Base-by-base conservation (phyloP, 2,329 filamentous ascomycete species). In the Arthrobotrys entomopaga region DNA sequence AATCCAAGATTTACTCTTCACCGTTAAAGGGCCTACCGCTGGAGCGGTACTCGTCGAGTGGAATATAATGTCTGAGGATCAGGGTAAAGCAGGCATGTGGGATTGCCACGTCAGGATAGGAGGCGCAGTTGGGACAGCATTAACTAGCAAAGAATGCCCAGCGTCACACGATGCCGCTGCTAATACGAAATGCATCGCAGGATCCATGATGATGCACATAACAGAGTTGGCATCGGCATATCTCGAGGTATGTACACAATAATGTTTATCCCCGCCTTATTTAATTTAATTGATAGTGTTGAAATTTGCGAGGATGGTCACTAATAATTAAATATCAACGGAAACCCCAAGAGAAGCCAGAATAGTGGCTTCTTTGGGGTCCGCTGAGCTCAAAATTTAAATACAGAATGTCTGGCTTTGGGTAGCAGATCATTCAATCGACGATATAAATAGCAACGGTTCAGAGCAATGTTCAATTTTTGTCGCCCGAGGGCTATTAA, bases 11-110 rank as follows among this genome's bases (percentile, higher is more conserved):
- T 87, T 90, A 78, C 86, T 93, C 53, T 83, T 93, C 8, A 88
- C 87, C 58, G 91, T 88, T 0, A 84, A 87, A 66, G 90, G 90
- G 0, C 81, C 87, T 26, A 84, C 87, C 3, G 84, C 87, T 0
- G 90, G 90, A 2, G 90, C 90, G 0, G 83, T 89, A 4, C 82
- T 92, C 2, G 87, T 92, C 64, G 85, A 92, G 79, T 92, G 88
- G 84, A 92, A 92, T 79, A 82, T 93, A 16, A 84, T 83, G 57
- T 83, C 1, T 77, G 80, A 0, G 79, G 79, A 4, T 5, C 77
- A 24, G 20, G 82, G 82, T n/a, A 84, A 84, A 0, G 82, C 82
- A 1, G 87, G 86, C 10, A 84, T 89, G 80, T 70, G 65, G 65
- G 65, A 78, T 54, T 53, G 43, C 2, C 80, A 81, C 56, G 77